Evolutionary conservation across 2,329 filamentous ascomycete species (phyloP), one percentile per base, ranked within the genome.

Genomic region (Sporothrix globosa): DNA sequence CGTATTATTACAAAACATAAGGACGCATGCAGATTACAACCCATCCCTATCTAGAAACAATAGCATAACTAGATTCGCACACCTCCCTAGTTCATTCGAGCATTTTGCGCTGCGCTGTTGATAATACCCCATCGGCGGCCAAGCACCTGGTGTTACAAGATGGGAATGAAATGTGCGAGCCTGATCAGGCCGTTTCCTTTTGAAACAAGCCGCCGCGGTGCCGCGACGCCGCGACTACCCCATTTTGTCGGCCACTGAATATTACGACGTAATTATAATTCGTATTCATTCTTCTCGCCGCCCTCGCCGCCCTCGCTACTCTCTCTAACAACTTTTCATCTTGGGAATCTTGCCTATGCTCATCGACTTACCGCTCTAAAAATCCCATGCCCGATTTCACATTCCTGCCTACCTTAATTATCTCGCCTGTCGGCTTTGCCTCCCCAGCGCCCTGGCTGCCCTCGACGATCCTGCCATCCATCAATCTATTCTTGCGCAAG

Each of bases 61-160:
- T 17, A 21, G 58, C 58, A 19, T 46, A 19, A 10, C 21, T 63
- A n/a, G 11, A 39, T 10, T 46, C 39, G 30, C 39, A n/a, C 21
- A 34, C 13, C 58, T 63, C 39, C 39, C 58, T 46, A 9, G 58
- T 27, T 46, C 58, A 63, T 46, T 63, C 58, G n/a, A 39, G 39
- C 58, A 46, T 10, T 27, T 63, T 27, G 6, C 39, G 39, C 14
- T 54, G 24, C 10, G 52, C 24, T 30, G 34, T 34, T 34, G 7
- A 34, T 34, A 2, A 34, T 34, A 34, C 5, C 52, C 24, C 21
- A 21, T 24, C 21, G 50, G 14, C 17, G 30, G 54, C 27, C 27
- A n/a, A 7, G 54, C 14, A 34, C 17, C 14, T 34, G 34, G 54
- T 27, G 54, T 41, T 30, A 41, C 54, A 30, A 24, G 52, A 19